Conservation (phyloP, 441 rosid species). For the Cnidoscolus chayamansa region DNA sequence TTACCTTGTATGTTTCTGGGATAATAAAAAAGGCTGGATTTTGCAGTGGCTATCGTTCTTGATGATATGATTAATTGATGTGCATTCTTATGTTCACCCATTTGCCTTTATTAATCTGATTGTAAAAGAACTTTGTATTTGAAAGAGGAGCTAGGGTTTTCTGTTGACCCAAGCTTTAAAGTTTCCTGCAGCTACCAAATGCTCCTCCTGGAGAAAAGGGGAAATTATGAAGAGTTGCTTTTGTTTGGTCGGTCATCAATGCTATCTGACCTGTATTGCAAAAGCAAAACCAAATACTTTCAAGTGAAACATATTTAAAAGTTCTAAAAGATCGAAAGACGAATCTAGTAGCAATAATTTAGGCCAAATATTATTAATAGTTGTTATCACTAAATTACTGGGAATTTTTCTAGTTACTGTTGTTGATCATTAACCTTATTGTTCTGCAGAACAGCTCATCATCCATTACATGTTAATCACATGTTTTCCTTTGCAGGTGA, state of each 20-base stretch:
- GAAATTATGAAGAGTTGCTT: background rate
- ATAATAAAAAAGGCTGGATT: conserved; percentile 15
- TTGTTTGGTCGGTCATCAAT: background rate
- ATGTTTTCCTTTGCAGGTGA: conserved; percentile 50
- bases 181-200: background rate
- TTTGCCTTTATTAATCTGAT: background rate
- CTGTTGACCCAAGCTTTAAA: background rate
- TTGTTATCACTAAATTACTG: background rate
- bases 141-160: background rate
- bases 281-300: background rate
- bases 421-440: conserved; percentile 7
- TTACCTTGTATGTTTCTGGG: conserved; percentile 66
- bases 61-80: background rate
- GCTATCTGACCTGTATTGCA: background rate
- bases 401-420: background rate
- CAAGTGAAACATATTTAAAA: background rate
- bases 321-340: background rate
- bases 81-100: background rate
- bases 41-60: background rate
- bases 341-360: background rate
- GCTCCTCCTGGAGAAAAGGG: background rate
- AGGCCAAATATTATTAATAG: background rate
- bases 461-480: background rate
- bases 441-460: background rate
- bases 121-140: background rate